Conservation (phyloP, 176 grass and related monocot species). For the Phoenix dactylifera region DNA sequence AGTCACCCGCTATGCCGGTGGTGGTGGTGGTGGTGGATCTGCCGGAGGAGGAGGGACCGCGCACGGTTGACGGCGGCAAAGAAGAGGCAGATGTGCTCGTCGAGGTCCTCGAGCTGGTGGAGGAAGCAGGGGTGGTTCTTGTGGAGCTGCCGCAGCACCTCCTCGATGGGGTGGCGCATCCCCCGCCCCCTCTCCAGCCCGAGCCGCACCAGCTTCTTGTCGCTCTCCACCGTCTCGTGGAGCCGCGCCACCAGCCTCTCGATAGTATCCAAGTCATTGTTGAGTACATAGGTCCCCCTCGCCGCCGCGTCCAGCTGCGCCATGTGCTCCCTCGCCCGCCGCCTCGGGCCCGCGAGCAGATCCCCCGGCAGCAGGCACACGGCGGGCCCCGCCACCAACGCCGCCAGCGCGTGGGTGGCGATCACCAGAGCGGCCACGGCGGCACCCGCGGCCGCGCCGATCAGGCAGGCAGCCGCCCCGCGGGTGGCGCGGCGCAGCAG, state of each 20-base stretch:
- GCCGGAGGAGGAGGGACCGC: slow-evolving; percentile 54
- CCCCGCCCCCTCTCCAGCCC: slow-evolving; percentile 59
- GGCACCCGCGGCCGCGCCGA: slow-evolving; percentile 30
- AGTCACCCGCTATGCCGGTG: no score
- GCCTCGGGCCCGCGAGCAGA: slow-evolving; percentile 21
- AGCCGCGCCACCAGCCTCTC: slow-evolving; percentile 67
- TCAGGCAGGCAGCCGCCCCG: slow-evolving; percentile 53
- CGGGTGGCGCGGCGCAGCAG: slow-evolving; percentile 33
- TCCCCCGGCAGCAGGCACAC: slow-evolving; percentile 22
- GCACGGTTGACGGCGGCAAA: slow-evolving; percentile 69
- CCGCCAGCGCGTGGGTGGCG: slow-evolving; percentile 42
- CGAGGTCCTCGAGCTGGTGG: slow-evolving; percentile 61
- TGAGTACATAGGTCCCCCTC: slow-evolving; percentile 68
- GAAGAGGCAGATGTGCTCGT: slow-evolving; percentile 89
- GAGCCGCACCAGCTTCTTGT: slow-evolving; percentile 61
- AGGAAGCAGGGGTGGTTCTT: slow-evolving; percentile 66
- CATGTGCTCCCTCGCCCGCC: slow-evolving; percentile 47
- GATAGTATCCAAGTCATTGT: slow-evolving; percentile 74
- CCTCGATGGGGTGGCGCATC: slow-evolving; percentile 74
- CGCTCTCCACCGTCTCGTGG: slow-evolving; percentile 65
- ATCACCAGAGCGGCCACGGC: slow-evolving; percentile 44
- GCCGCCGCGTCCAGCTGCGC: slow-evolving; percentile 61
- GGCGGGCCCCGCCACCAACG: slow-evolving; percentile 19
- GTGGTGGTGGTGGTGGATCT: slow-evolving; percentile 28
- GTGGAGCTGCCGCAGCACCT: slow-evolving; percentile 60